Evolutionary conservation across 805 yeast genomes (phyloP).

Genomic region (Nematodospora valgi): DNA sequence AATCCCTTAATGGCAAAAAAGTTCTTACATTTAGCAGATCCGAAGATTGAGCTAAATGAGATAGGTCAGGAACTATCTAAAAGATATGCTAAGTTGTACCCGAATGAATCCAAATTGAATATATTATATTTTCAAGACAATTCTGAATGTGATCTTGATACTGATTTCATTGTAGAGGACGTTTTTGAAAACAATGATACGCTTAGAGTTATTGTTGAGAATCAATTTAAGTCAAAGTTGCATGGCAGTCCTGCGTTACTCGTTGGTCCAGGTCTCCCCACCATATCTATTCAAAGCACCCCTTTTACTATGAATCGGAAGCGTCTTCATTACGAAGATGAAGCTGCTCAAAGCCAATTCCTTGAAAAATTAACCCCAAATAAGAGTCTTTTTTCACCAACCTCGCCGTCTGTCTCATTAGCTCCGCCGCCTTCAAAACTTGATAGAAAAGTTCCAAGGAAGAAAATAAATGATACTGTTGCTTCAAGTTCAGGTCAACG

Average conservation of each 20-base stretch:
- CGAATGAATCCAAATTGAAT: conserved; percentile 51
- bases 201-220: conserved; percentile 32
- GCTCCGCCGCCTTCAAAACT: conserved; percentile 32
- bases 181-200: conserved; percentile 49
- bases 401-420: conserved; percentile 18
- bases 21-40: conserved; percentile 62
- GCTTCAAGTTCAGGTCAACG: conserved; percentile 17
- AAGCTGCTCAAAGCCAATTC: not conserved
- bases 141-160: conserved; percentile 72
- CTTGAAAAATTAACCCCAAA: no score
- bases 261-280: no score
- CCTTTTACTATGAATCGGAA: no score
- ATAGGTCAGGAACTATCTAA: conserved; percentile 49
- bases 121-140: conserved; percentile 65
- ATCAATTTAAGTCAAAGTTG: no score
- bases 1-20: conserved; percentile 34
- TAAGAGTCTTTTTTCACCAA: not conserved
- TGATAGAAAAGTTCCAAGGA: conserved; percentile 25
- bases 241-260: no score
- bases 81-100: conserved; percentile 45
- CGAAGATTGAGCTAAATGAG: conserved; percentile 41
- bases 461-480: conserved; percentile 9
- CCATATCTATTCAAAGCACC: no score
- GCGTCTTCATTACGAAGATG: conserved; percentile 3
- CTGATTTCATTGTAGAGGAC: conserved; percentile 64